A percentile compares a stretch with the other conserved stretches of the same genome.
These are phyloP conservation scores for Nakazawaea siamensis DNA, from an alignment of 805 yeast species.

Conservation along the genomic window DNA sequence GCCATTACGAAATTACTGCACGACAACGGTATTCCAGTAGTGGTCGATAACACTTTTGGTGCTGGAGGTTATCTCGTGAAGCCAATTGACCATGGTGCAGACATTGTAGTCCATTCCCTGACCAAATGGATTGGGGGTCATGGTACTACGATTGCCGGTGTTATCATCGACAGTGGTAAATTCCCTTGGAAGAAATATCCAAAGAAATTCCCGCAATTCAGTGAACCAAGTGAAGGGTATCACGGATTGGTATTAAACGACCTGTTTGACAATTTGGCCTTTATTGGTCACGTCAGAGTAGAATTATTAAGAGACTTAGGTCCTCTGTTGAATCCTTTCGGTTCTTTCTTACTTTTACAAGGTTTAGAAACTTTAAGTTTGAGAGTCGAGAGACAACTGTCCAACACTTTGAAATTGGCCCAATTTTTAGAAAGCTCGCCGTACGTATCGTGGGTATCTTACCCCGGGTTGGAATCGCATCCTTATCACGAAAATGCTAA, in stretches of 20 bases:
- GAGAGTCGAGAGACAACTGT: constrained; percentile 87
- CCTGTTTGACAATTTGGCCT: constrained; percentile 74
- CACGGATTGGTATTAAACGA: constrained; percentile 83
- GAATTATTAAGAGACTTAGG: constrained; percentile 91
- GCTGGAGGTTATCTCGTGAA: constrained; percentile 87
- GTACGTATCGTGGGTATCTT: constrained; percentile 83
- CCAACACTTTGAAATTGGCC: constrained; percentile 77
- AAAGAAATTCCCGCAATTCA: constrained; percentile 84
- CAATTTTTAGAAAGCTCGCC: constrained; percentile 57
- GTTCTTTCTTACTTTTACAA: constrained; percentile 75
- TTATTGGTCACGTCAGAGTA: constrained; percentile 69
- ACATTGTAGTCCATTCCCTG: constrained; percentile 87
- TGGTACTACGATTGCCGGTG: constrained; percentile 93
- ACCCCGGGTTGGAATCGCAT: constrained; percentile 79
- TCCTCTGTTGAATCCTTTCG: constrained; percentile 83
- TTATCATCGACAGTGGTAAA: constrained; percentile 81
- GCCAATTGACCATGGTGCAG: constrained; percentile 87
- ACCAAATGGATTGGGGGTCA: constrained; percentile 98
- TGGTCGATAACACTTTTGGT: constrained; percentile 94
- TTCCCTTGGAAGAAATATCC: constrained; percentile 88
- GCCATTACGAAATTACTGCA: constrained; percentile 70
- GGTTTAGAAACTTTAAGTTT: constrained; percentile 92
- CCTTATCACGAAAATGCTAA: constrained; percentile 75
- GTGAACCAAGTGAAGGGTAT: constrained; percentile 87
- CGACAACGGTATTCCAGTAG: constrained; percentile 79